Conservation (phyloP, 1,284 basidiomycete genomes). For the Fomitiporia mediterranea region DNA sequence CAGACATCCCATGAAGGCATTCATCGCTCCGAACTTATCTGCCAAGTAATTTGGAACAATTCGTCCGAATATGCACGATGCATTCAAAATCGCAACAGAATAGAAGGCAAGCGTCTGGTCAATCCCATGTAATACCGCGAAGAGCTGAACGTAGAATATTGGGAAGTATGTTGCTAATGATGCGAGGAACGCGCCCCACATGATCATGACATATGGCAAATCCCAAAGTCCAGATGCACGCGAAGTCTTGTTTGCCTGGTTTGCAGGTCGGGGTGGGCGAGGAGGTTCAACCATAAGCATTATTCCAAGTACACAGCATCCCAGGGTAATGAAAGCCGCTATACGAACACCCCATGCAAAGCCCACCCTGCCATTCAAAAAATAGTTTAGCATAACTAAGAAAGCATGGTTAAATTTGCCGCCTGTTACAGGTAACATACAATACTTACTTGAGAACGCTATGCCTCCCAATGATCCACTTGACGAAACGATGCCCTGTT, state of each 20-base stretch:
- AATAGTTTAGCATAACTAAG: conserved; percentile 30
- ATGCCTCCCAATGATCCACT: conserved; percentile 25
- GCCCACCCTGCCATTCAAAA: conserved; percentile 24
- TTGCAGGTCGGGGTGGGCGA: neutral
- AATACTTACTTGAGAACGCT: no score
- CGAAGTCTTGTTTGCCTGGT: neutral
- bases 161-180: conserved; percentile 1
- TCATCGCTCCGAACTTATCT: neutral
- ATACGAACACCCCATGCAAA: conserved; percentile 28
- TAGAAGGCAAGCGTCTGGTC: conserved; percentile 1
- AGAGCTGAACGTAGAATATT: conserved; percentile 4
- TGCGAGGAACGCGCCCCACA: neutral
- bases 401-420: no score
- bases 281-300: conserved; percentile 28
- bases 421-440: no score
- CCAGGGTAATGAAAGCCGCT: conserved; percentile 26
- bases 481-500: neutral
- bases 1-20: neutral
- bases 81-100: conserved; percentile 2
- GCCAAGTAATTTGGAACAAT: neutral
- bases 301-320: conserved; percentile 26
- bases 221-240: neutral
- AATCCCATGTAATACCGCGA: neutral
- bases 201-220: neutral
- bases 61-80: neutral